Evolutionary conservation across 352 stramenopile genomes (phyloP), one percentile per base, ranked within the genome.

Genomic region (Globisporangium nagaii): DNA sequence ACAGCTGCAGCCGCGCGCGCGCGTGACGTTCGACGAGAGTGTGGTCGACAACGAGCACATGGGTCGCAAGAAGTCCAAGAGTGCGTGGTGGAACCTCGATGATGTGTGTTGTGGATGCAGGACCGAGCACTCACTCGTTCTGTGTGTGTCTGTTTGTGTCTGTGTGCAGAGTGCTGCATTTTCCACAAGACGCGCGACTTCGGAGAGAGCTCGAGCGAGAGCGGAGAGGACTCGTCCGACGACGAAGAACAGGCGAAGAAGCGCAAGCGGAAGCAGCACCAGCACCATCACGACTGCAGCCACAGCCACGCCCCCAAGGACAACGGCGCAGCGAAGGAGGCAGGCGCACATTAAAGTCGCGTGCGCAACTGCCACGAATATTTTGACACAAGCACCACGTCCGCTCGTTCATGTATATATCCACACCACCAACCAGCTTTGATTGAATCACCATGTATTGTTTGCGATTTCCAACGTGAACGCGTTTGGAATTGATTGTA

Each of bases 11-110:
- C 84, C 89, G 39, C 84, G 87, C 22, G 62, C 75, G 25, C 87
- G 74, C 35, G 88, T 97, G 55, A 87, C 72, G 32, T 97, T 96
- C 59, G 79, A 91, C 36, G 86, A 93, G 10, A 88, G 79, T 45
- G 85, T 94, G 15, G 81, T 97, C 45, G 88, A 97, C 64, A 97
- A 97, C 71, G 90, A 97, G 60, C 81, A 96, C 56, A 84, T 96
- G 37, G 85, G 86, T 35, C 79, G 86, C 62, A 96, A 89, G 64
- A 93, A 88, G 36, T 96, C 84, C 34, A 97, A 97, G 48, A 94
- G 87, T 95, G 64, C 27, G 75, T 63, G 11, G 2, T 24, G 25
- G 7, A 4, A 11, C 13, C 2, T 6, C 9, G 9, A 32, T 3
- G 12, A 11, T 15, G 20, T 42, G 5, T 9, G 28, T 22, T 32